Percentiles rank a stretch among this genome's conserved stretches.
phyloP scores from a whole-genome alignment of 257 asterid genomes.

The Oldenlandia corymbosa region DNA sequence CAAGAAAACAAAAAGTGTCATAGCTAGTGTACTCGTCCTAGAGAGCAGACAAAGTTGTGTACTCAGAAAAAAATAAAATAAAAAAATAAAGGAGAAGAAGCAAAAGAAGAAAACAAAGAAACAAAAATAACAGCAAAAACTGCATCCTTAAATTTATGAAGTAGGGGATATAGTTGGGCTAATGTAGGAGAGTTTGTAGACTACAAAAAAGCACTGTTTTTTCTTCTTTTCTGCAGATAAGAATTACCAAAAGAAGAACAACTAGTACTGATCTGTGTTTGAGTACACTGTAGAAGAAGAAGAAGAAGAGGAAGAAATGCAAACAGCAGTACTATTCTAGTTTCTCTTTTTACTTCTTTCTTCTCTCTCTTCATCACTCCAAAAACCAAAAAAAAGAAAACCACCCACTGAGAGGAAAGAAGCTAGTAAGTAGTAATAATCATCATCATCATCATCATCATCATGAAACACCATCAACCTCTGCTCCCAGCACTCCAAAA shows the following conservation, averaged over 20 bases:
- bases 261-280: too few relatives aligned
- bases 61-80: conserved; percentile 9
- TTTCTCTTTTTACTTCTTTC: too few relatives aligned
- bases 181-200: not conserved
- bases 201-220: not conserved
- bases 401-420: conserved; percentile 49
- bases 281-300: not conserved
- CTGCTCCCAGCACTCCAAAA: conserved; percentile 63
- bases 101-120: not conserved
- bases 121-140: not conserved
- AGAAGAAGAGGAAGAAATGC: conserved; percentile 4
- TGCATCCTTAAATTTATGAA: not conserved
- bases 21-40: not conserved
- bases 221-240: conserved; percentile 10
- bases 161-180: not conserved
- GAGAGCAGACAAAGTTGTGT: conserved; percentile 21
- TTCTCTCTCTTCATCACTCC: conserved; percentile 47
- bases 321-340: not conserved
- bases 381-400: too few relatives aligned
- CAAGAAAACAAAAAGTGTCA: conserved; percentile 30
- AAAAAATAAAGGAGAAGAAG: conserved; percentile 7
- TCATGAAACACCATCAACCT: conserved; percentile 45
- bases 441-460: conserved; percentile 44
- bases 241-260: not conserved
- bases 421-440: conserved; percentile 6